phyloP scores from a whole-genome alignment of 2,329 filamentous ascomycete genomes.

The Exophiala lecanii-corni region DNA sequence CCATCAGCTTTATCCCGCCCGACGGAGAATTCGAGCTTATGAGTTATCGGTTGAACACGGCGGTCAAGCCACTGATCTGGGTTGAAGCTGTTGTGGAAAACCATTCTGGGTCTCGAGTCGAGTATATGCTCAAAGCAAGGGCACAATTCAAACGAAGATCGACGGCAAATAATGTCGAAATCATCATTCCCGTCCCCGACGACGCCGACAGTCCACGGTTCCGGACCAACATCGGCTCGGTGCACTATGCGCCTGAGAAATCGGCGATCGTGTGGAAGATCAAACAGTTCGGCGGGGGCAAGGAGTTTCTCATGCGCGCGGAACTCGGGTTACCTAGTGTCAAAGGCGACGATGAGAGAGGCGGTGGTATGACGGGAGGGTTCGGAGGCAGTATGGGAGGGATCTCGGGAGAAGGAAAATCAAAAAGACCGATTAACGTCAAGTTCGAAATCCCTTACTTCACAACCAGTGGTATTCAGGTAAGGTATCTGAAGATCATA shows the following conservation, averaged over 20 bases:
- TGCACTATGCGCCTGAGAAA: conserved; percentile 96
- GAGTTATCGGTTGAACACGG: conserved; percentile 97
- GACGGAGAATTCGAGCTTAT: conserved; percentile 99
- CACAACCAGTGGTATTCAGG: conserved; percentile 98
- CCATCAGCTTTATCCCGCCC: conserved; percentile 97
- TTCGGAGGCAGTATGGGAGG: conserved; percentile 97
- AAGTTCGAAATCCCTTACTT: conserved; percentile 99
- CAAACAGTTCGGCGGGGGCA: conserved; percentile 97
- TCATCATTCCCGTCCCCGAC: conserved; percentile 92
- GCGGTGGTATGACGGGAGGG: conserved; percentile 94
- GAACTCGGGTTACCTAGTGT: conserved; percentile 92
- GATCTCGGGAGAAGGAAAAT: conserved; percentile 70
- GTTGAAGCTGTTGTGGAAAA: conserved; percentile 96
- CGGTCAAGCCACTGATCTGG: conserved; percentile 98
- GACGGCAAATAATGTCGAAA: conserved; percentile 98
- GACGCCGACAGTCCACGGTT: conserved; percentile 95
- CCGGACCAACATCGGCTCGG: conserved; percentile 92
- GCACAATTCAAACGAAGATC: conserved; percentile 97
- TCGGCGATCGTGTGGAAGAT: conserved; percentile 99
- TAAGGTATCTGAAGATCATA: conserved; percentile 97
- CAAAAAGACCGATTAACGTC: conserved; percentile 94
- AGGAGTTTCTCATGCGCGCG: conserved; percentile 97
- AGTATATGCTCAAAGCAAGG: conserved; percentile 98
- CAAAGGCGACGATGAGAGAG: conserved; percentile 89
- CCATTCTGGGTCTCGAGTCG: conserved; percentile 89